Base-by-base conservation (phyloP, 2,329 filamentous ascomycete species). In the Penicillium thymicola region DNA sequence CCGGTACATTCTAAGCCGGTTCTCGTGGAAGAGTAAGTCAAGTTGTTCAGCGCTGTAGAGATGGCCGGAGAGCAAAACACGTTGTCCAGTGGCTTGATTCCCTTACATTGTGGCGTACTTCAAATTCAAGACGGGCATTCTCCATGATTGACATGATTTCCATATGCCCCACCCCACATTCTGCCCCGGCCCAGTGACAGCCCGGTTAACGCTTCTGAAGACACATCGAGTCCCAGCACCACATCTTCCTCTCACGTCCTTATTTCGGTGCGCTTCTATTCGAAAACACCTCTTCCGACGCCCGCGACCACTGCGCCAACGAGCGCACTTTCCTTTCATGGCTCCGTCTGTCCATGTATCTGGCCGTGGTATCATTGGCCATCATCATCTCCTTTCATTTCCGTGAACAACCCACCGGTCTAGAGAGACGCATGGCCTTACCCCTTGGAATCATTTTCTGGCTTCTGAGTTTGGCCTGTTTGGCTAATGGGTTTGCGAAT, bases 301-400 rank as follows among this genome's bases (percentile, higher is more conserved):
- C 85, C 6, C 77, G 85, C 58, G 85, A 88, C 64, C 85, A 87
- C 72, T 85, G 83, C 64, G 85, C 85, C 25, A 87, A 86, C 60
- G 85, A 88, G 68, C 79, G 85, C 64, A 88, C 85, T 0, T 97
- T 97, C 70, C 86, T 97, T 28, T 94, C 93, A 2, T 97, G 94
- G 82, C 85, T 97, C 21, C 87, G 92, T 4, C 83, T 97, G 2
- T 87, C 89, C 32, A 85, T 96, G 65, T 96, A 96, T 77, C 92
- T 97, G 83, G 86, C 91, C 62, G 81, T 99, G 50, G 91, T 97
- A 9, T 85, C 90, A 28, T 84, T 96, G 32, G 93, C 94, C 49
- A 96, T 99, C 64, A 86, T 96, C 10, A 81, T 97, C 49, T 96
- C 90, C 14, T 99, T 99, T 73, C 93, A 99, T 70, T 82, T 99